Percentiles rank a stretch among this genome's conserved stretches.
phyloP scores from a whole-genome alignment of 345 rosid genomes.

The Lagerstroemia speciosa region DNA sequence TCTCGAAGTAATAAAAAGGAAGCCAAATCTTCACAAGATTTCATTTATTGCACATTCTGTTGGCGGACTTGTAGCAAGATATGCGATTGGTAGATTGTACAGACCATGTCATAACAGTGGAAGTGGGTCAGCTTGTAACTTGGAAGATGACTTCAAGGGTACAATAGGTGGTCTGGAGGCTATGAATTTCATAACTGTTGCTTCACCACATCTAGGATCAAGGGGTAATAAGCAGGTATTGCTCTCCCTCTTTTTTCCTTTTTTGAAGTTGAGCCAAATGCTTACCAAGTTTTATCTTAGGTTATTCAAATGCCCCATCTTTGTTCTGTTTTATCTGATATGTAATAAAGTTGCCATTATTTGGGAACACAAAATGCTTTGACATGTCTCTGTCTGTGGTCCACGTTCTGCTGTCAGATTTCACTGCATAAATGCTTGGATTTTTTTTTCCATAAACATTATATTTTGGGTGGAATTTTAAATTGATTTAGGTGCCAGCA shows the following conservation, averaged over 20 bases:
- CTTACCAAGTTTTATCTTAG: neutral
- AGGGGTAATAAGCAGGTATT: slow-evolving; percentile 90
- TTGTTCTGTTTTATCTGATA: neutral
- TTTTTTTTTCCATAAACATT: slow-evolving; percentile 2
- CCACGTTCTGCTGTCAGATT: neutral
- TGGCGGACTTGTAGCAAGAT: slow-evolving; percentile 90
- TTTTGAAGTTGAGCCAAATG: neutral
- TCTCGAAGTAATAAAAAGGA: slow-evolving; percentile 57
- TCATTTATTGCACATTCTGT: slow-evolving; percentile 90
- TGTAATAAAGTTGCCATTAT: neutral
- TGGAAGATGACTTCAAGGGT: slow-evolving; percentile 27
- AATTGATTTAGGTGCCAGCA: neutral
- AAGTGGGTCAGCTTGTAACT: slow-evolving; percentile 15
- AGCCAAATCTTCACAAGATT: slow-evolving; percentile 59
- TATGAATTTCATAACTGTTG: slow-evolving; percentile 80
- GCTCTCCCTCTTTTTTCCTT: neutral
- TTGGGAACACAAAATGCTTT: neutral
- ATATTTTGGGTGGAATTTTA: neutral
- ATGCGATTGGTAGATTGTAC: slow-evolving; percentile 83
- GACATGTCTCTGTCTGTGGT: neutral
- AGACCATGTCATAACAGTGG: slow-evolving; percentile 32
- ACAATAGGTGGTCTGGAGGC: slow-evolving; percentile 82
- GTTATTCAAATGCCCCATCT: neutral
- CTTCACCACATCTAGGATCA: slow-evolving; percentile 97
- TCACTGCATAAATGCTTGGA: neutral